Percentiles rank a stretch among this genome's conserved stretches.
These are phyloP conservation scores for Rhodomyrtus psidioides DNA, from an alignment of 441 rosid genomes.

Conservation along the genomic window DNA sequence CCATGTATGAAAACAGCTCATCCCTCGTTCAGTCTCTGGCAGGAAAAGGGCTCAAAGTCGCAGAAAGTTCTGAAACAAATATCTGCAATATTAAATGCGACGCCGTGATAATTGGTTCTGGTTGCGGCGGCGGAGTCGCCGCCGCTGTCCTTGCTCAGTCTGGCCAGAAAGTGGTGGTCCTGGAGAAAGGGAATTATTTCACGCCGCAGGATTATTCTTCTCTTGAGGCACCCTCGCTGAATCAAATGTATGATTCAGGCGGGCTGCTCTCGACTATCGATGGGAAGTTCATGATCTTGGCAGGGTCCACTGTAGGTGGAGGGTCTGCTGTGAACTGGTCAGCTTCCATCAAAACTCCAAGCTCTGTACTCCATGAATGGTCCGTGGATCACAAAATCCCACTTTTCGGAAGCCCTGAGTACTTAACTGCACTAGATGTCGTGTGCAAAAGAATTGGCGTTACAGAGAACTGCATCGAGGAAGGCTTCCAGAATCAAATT, in stretches of 20 bases:
- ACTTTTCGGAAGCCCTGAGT: constrained; percentile 40
- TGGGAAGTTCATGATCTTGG: constrained; percentile 38
- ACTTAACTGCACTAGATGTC: constrained; percentile 50
- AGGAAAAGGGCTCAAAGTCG: constrained; percentile 41
- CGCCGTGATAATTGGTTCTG: constrained; percentile 63
- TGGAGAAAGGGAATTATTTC: constrained; percentile 76
- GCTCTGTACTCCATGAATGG: constrained; percentile 22
- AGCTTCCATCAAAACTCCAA: constrained; percentile 55
- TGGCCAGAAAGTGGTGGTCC: constrained; percentile 55
- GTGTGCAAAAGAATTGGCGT: constrained; percentile 75
- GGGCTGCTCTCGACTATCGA: constrained; percentile 35
- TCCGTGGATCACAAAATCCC: constrained; percentile 24
- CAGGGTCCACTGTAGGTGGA: constrained; percentile 81
- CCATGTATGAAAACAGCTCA: constrained; percentile 29
- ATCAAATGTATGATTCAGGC: constrained; percentile 41
- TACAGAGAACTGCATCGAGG: constrained; percentile 42
- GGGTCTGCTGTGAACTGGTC: constrained; percentile 81
- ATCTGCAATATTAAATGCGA: constrained; percentile 56
- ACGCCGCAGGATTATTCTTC: constrained; percentile 44
- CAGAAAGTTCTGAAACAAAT: constrained; percentile 18
- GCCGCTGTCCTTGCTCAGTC: constrained; percentile 60
- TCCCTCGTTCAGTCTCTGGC: constrained; percentile 33
- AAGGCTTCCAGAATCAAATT: constrained; percentile 72
- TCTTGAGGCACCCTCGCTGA: constrained; percentile 57
- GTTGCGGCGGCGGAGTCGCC: constrained; percentile 87